These are phyloP conservation scores for Delonix regia DNA, from an alignment of 306 rosid genomes.

Conservation along the genomic window DNA sequence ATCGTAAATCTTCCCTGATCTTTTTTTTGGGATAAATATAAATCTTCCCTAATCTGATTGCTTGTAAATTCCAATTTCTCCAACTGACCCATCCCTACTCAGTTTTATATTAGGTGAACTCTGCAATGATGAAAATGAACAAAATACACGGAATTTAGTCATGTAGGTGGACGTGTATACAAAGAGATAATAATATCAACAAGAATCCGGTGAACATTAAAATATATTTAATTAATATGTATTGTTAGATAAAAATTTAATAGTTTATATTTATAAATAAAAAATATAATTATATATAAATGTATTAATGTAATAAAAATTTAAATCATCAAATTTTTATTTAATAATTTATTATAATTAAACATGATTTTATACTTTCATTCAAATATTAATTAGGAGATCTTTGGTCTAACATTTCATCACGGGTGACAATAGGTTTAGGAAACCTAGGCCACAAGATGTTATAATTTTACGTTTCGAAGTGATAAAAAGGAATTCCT, in stretches of 20 bases:
- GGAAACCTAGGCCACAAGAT: conserved; percentile 25
- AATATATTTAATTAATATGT: no score
- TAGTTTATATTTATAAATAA: no score
- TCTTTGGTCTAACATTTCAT: conserved; percentile 35
- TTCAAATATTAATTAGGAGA: no score
- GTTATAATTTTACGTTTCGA: conserved; percentile 28
- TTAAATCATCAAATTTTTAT: no score
- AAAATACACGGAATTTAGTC: not conserved
- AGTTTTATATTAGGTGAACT: not conserved
- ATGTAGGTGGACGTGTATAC: not conserved
- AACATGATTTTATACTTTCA: no score
- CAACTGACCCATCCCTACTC: not conserved
- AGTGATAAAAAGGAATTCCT: conserved; percentile 30
- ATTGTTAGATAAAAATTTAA: no score
- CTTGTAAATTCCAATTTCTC: not conserved
- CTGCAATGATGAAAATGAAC: conserved; percentile 3
- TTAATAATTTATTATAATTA: no score
- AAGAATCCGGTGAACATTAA: no score
- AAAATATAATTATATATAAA: no score
- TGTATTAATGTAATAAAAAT: no score
- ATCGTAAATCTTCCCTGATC: not conserved
- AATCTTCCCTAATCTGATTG: not conserved
- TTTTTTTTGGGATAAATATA: no score
- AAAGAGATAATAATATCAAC: no score
- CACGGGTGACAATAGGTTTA: conserved; percentile 3